Conservation (phyloP, 2,329 filamentous ascomycete species). For the Epichloe coenophiala region DNA sequence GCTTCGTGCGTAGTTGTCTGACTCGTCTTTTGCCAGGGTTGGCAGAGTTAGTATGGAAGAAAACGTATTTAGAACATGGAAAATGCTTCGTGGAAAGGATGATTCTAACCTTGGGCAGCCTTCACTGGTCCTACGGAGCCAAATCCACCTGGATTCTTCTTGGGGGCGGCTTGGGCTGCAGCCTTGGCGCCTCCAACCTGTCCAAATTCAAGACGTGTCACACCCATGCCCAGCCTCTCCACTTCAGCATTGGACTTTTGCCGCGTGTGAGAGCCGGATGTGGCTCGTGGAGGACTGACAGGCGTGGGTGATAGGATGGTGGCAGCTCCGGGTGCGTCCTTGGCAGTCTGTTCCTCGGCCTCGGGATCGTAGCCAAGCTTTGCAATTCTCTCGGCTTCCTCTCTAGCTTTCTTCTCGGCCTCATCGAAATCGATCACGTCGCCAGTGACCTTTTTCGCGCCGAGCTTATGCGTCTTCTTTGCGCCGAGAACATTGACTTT, state of each 20-base stretch:
- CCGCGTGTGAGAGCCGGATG: constrained; percentile 40
- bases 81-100: not conserved
- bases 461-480: constrained; percentile 75
- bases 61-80: not conserved
- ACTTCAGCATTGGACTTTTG: constrained; percentile 64
- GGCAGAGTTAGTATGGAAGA: not conserved
- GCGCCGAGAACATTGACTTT: constrained; percentile 77
- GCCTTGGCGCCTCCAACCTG: constrained; percentile 57
- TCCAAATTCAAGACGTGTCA: constrained; percentile 75
- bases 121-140: constrained; percentile 71
- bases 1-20: constrained; percentile 67
- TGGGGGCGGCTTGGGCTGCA: constrained; percentile 35
- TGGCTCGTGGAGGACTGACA: constrained; percentile 48
- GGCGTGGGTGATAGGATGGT: constrained; percentile 63
- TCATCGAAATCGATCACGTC: constrained; percentile 91
- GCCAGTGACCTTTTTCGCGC: constrained; percentile 76
- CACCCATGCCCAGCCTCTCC: constrained; percentile 80
- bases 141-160: constrained; percentile 74
- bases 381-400: constrained; percentile 90
- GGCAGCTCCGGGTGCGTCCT: constrained; percentile 37
- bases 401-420: constrained; percentile 91
- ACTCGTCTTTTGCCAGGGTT: constrained; percentile 41
- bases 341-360: constrained; percentile 51
- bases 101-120: constrained; percentile 49
- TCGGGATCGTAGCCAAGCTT: constrained; percentile 93